Evolutionary conservation across 495 filamentous ascomycete genomes (phyloP).

Genomic region (Lasiosphaeriaceae sp.): DNA sequence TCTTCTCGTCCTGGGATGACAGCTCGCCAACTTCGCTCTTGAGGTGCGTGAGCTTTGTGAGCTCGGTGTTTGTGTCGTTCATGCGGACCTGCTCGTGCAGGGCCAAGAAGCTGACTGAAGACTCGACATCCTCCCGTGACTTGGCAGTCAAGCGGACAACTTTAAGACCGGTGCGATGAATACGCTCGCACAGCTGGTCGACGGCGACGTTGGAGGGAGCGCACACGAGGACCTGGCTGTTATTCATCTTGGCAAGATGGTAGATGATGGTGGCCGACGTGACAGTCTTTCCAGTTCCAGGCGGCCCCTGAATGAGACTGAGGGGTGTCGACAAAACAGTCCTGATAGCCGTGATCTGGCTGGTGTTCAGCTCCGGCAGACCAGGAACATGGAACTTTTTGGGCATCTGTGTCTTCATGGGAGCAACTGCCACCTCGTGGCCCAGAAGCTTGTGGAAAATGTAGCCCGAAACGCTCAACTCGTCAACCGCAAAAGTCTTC

Average conservation of each 20-base stretch:
- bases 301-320: conserved; percentile 94
- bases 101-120: conserved; percentile 88
- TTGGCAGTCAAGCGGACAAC: conserved; percentile 98
- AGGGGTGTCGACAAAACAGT: conserved; percentile 89
- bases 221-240: conserved; percentile 92
- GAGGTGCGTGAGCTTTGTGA: conserved; percentile 85
- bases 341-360: conserved; percentile 96
- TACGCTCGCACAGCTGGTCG: conserved; percentile 96
- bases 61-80: conserved; percentile 92
- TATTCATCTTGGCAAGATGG: conserved; percentile 91
- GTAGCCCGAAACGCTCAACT: conserved; percentile 97
- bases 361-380: conserved; percentile 90
- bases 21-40: conserved; percentile 90
- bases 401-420: conserved; percentile 94
- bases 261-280: conserved; percentile 99
- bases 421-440: conserved; percentile 91
- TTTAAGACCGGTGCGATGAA: conserved; percentile 91
- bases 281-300: conserved; percentile 97
- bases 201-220: conserved; percentile 98
- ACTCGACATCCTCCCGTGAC: conserved; percentile 97
- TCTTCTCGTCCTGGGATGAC: conserved; percentile 96
- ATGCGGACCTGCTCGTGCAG: conserved; percentile 96
- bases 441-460: conserved; percentile 97
- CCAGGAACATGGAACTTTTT: conserved; percentile 97
- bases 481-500: conserved; percentile 98